Evolutionary conservation across 345 rosid species (phyloP).

Genomic region (Crucihimalaya himalaica): DNA sequence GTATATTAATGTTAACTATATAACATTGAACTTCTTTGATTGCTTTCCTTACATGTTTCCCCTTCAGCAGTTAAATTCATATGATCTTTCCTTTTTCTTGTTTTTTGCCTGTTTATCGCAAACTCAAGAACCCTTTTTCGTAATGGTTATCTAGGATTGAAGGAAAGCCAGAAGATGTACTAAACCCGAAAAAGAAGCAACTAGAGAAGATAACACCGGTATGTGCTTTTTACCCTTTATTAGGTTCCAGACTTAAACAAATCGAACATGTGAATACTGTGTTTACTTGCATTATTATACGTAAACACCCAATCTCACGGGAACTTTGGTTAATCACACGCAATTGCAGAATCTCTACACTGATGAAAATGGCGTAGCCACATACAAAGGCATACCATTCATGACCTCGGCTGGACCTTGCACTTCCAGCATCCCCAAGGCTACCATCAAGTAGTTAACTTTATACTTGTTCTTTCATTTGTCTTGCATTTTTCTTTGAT

Average conservation of each 20-base stretch:
- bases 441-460: constrained; percentile 66
- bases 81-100: background rate
- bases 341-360: constrained; percentile 78
- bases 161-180: constrained; percentile 93
- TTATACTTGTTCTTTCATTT: background rate
- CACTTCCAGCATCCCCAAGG: constrained; percentile 74
- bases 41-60: constrained; percentile 21
- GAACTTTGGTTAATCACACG: background rate
- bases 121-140: constrained; percentile 18
- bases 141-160: constrained; percentile 58
- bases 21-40: constrained; percentile 1
- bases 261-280: background rate
- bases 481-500: background rate
- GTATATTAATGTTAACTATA: constrained; percentile 39
- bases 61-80: background rate
- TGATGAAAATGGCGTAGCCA: constrained; percentile 89
- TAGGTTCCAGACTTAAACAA: background rate
- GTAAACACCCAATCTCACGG: constrained; percentile 18
- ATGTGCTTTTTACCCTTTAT: constrained; percentile 21
- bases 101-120: background rate
- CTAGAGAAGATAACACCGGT: constrained; percentile 94
- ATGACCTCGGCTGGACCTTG: constrained; percentile 93
- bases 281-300: background rate
- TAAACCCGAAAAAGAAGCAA: constrained; percentile 96
- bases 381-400: constrained; percentile 85